Percentiles rank a stretch among this genome's conserved stretches.
phyloP scores from a whole-genome alignment of 805 yeast genomes.

The Sungouiella blattae region DNA sequence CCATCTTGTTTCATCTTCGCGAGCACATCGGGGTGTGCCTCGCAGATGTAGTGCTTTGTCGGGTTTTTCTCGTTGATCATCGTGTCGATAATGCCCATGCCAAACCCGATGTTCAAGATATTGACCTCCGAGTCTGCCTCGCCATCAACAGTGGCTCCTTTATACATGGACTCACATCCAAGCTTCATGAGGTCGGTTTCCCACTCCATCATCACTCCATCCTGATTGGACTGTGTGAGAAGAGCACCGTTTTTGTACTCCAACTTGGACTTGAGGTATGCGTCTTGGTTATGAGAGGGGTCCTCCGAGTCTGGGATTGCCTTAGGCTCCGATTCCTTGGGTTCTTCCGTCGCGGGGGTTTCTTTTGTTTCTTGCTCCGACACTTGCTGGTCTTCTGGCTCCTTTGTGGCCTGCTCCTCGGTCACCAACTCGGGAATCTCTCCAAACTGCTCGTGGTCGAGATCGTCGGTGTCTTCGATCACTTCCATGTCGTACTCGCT shows the following conservation, averaged over 20 bases:
- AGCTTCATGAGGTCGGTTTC: conserved; percentile 76
- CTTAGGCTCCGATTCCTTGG: conserved; percentile 5
- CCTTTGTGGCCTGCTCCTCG: conserved; percentile 9
- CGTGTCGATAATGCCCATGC: conserved; percentile 92
- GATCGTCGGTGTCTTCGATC: conserved; percentile 36
- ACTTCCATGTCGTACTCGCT: conserved; percentile 63
- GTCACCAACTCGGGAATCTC: conserved; percentile 4
- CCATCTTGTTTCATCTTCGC: conserved; percentile 66
- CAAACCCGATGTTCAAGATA: conserved; percentile 87
- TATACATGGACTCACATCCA: conserved; percentile 73
- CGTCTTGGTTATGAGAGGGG: conserved; percentile 62
- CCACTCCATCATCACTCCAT: conserved; percentile 99
- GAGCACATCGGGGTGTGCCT: conserved; percentile 92
- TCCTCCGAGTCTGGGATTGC: conserved; percentile 18
- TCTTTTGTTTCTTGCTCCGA: conserved; percentile 6
- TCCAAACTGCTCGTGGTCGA: conserved; percentile 23
- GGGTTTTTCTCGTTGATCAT: conserved; percentile 55
- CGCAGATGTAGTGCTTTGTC: conserved; percentile 78
- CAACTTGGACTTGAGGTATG: conserved; percentile 63
- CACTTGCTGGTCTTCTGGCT: conserved; percentile 23
- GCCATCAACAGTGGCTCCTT: conserved; percentile 33
- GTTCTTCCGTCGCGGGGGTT: conserved; percentile 2
- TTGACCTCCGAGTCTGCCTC: conserved; percentile 38
- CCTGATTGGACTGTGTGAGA: conserved; percentile 66
- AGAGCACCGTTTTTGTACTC: conserved; percentile 67